Percentiles rank a stretch among this genome's conserved stretches.
phyloP scores from a whole-genome alignment of 805 yeast species.

The Kregervanrija delftensis region DNA sequence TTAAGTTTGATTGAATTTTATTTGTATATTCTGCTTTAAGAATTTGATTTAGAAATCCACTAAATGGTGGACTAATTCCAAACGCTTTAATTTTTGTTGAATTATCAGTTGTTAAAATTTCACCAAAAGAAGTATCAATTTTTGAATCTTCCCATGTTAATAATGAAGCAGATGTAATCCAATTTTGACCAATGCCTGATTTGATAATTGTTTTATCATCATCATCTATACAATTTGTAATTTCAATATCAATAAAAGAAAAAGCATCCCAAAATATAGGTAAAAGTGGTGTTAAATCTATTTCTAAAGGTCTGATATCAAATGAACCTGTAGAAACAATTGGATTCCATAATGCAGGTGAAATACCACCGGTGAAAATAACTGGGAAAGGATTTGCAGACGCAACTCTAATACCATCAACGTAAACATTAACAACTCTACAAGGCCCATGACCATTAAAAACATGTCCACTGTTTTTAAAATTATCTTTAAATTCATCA shows the following conservation, averaged over 20 bases:
- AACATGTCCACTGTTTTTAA: conserved; percentile 31
- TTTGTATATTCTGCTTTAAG: conserved; percentile 31
- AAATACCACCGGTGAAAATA: conserved; percentile 73
- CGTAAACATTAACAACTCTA: conserved; percentile 55
- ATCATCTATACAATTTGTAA: conserved; percentile 47
- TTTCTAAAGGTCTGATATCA: conserved; percentile 61
- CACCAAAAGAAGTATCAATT: conserved; percentile 35
- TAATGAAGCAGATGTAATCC: conserved; percentile 55
- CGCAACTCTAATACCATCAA: conserved; percentile 54
- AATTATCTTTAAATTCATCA: conserved; percentile 38
- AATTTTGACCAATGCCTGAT: conserved; percentile 41
- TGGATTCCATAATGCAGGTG: conserved; percentile 78
- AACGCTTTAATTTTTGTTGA: conserved; percentile 25
- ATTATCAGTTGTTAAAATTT: conserved; percentile 24
- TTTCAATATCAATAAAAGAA: conserved; percentile 35
- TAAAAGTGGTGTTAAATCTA: conserved; percentile 64
- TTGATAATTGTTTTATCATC: conserved; percentile 18
- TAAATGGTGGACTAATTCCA: conserved; percentile 32
- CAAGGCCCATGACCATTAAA: conserved; percentile 65
- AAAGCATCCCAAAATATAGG: conserved; percentile 58
- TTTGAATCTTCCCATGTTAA: conserved; percentile 44
- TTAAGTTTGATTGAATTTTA: conserved; percentile 28
- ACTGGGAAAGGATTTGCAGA: conserved; percentile 64
- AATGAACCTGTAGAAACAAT: conserved; percentile 69
- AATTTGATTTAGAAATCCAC: conserved; percentile 32